Evolutionary conservation across 805 yeast species (phyloP).

Genomic region (Ogataea methanolica): DNA sequence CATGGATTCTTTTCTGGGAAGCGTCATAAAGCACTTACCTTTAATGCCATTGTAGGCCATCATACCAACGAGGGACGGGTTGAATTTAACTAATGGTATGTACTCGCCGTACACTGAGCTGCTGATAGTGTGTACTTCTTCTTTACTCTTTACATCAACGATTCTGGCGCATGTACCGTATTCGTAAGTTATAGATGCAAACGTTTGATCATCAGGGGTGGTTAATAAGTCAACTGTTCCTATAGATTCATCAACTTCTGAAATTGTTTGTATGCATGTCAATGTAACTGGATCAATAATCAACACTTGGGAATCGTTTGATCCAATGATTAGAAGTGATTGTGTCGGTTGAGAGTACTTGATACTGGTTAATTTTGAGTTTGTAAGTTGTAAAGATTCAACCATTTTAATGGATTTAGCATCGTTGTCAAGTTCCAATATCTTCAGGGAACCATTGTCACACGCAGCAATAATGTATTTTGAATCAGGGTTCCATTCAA

Average conservation of each 20-base stretch:
- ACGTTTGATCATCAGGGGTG: conserved; percentile 31
- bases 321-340: conserved; percentile 35
- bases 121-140: conserved; percentile 26
- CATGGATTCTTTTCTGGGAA: conserved; percentile 6
- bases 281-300: conserved; percentile 34
- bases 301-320: conserved; percentile 44
- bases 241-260: conserved; percentile 39
- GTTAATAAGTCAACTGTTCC: conserved; percentile 30
- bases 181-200: conserved; percentile 37
- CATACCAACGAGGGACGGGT: conserved; percentile 12
- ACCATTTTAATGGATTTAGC: conserved; percentile 3
- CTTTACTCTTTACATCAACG: conserved; percentile 26
- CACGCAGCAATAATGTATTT: conserved; percentile 32
- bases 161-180: conserved; percentile 33
- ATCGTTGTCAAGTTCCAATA: conserved; percentile 17
- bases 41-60: conserved; percentile 16
- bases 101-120: conserved; percentile 15
- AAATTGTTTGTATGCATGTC: conserved; percentile 29
- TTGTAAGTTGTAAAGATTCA: conserved; percentile 28
- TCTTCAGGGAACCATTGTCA: conserved; percentile 33
- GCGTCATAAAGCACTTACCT: conserved; percentile 13
- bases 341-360: conserved; percentile 35
- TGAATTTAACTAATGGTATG: conserved; percentile 15
- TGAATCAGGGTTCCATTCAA: conserved; percentile 33
- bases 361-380: conserved; percentile 35